phyloP scores from a whole-genome alignment of 2,329 filamentous ascomycete species.

The Cryoendolithus antarcticus region DNA sequence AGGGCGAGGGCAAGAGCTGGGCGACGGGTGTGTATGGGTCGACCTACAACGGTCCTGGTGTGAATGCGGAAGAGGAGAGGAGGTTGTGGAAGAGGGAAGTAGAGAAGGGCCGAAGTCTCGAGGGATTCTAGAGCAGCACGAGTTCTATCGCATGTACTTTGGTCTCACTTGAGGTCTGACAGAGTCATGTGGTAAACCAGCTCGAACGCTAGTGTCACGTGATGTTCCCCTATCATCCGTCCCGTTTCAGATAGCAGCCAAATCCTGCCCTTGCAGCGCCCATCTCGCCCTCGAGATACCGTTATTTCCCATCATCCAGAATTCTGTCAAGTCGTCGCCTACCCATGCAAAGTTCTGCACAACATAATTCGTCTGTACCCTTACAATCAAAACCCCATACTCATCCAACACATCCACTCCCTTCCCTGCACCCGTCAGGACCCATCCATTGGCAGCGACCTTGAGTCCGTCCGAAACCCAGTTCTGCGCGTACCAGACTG shows the following conservation, averaged over 20 bases:
- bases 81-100: conserved; percentile 41
- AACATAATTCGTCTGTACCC: conserved; percentile 31
- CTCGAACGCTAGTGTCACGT: too few relatives aligned
- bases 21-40: conserved; percentile 47
- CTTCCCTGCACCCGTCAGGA: conserved; percentile 27
- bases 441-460: conserved; percentile 28
- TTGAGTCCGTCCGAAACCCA: conserved; percentile 33
- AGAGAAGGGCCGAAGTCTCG: conserved; percentile 21
- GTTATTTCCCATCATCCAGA: conserved; percentile 30
- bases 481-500: conserved; percentile 28
- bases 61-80: conserved; percentile 38
- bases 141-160: too few relatives aligned
- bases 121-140: conserved; percentile 1
- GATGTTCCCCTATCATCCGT: too few relatives aligned
- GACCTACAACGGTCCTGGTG: conserved; percentile 47
- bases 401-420: conserved; percentile 32
- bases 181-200: too few relatives aligned
- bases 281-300: conserved; percentile 29
- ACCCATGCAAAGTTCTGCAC: conserved; percentile 35
- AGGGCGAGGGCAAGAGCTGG: conserved; percentile 42
- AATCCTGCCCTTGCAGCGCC: conserved; percentile 24
- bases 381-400: conserved; percentile 25
- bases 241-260: conserved; percentile 3
- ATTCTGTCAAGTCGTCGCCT: conserved; percentile 25
- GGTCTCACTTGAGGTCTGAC: conserved; percentile 31